Evolutionary conservation across 2,329 filamentous ascomycete genomes (phyloP).

Genomic region (Colletotrichum acutatum): DNA sequence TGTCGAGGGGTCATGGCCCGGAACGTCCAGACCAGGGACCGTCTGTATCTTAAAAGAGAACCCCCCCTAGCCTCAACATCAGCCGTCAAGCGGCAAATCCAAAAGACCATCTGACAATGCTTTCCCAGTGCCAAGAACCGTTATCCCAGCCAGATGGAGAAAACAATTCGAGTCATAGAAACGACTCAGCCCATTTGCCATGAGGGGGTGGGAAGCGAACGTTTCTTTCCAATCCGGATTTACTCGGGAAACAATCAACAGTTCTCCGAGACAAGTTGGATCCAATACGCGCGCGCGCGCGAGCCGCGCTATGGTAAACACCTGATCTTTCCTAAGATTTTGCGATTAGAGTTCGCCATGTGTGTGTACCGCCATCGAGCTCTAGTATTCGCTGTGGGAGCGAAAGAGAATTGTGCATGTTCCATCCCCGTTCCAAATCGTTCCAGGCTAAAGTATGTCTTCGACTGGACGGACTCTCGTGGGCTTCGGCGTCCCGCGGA

Average conservation of each 20-base stretch:
- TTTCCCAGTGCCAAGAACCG: constrained; percentile 1
- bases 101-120: not conserved
- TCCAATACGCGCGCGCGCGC: not conserved
- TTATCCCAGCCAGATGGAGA: not conserved
- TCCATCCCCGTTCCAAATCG: constrained; percentile 41
- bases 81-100: not conserved
- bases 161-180: constrained; percentile 20
- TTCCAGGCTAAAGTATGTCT: constrained; percentile 30
- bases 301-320: constrained; percentile 19
- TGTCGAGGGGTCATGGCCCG: not conserved
- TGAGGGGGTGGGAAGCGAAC: not conserved
- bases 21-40: not conserved
- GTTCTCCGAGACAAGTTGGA: not conserved
- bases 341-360: constrained; percentile 7
- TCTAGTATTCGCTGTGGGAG: not conserved
- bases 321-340: not conserved
- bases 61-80: not conserved
- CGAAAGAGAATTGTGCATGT: constrained; percentile 27
- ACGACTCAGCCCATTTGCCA: constrained; percentile 11
- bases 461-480: not conserved
- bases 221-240: not conserved
- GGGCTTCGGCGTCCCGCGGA: constrained; percentile 19
- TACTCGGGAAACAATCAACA: not conserved
- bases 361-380: not conserved
- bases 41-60: not conserved